Percentiles rank a stretch among this genome's conserved stretches.
These are phyloP conservation scores for Phytophthora sp. DNA, from an alignment of 352 stramenopile species.

Conservation along the genomic window DNA sequence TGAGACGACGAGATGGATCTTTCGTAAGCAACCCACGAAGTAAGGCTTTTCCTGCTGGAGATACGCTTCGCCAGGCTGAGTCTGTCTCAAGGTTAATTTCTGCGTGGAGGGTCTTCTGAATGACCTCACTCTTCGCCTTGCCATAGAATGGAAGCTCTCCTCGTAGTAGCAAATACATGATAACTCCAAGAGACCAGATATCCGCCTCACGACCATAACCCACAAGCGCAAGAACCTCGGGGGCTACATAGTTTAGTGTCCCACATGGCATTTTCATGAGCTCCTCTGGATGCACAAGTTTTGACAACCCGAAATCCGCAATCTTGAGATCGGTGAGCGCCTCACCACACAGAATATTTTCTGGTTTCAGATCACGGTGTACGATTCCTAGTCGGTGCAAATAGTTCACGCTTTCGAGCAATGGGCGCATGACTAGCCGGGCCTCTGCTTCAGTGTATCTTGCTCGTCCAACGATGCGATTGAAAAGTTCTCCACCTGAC, in stretches of 20 bases:
- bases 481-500: slow-evolving; percentile 96
- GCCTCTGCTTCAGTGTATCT: slow-evolving; percentile 91
- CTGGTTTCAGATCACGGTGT: slow-evolving; percentile 89
- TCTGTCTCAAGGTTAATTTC: slow-evolving; percentile 85
- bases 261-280: slow-evolving; percentile 95
- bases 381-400: slow-evolving; percentile 92
- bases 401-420: slow-evolving; percentile 92
- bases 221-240: slow-evolving; percentile 89
- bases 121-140: slow-evolving; percentile 92
- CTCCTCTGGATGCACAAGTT: slow-evolving; percentile 92
- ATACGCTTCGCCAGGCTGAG: slow-evolving; percentile 61
- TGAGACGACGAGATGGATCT: slow-evolving; percentile 77
- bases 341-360: slow-evolving; percentile 91
- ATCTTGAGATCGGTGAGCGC: slow-evolving; percentile 90
- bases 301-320: slow-evolving; percentile 93
- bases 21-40: slow-evolving; percentile 88
- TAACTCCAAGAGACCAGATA: slow-evolving; percentile 93
- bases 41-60: slow-evolving; percentile 61
- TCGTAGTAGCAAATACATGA: slow-evolving; percentile 92
- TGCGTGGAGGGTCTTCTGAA: slow-evolving; percentile 90
- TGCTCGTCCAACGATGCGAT: slow-evolving; percentile 92
- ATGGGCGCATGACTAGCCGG: slow-evolving; percentile 83
- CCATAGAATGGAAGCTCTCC: slow-evolving; percentile 92
- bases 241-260: slow-evolving; percentile 94
- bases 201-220: slow-evolving; percentile 92